Evolutionary conservation across 2,329 filamentous ascomycete genomes (phyloP).

Genomic region (Byssochlamys sp.): DNA sequence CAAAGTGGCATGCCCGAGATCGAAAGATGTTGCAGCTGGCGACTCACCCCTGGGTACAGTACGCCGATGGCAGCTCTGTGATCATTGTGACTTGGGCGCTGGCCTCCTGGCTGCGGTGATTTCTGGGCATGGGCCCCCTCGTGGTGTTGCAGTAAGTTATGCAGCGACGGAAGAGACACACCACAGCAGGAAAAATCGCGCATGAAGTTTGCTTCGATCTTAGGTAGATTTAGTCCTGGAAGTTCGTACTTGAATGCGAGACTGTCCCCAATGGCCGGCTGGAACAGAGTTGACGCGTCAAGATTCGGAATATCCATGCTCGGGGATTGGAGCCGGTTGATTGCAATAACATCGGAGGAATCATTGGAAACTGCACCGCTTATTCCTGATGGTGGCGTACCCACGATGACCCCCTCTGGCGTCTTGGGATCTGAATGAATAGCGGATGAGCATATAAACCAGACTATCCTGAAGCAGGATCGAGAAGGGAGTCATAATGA

Average conservation of each 20-base stretch:
- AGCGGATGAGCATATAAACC: conserved; percentile 1
- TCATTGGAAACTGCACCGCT: background rate
- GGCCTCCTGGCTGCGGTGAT: conserved; percentile 38
- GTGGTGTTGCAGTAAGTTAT: conserved; percentile 91
- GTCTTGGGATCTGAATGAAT: conserved; percentile 8
- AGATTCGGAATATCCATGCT: no score
- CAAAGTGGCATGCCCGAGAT: no score
- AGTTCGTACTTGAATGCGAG: no score
- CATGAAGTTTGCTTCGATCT: conserved; percentile 96
- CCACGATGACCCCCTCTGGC: conserved; percentile 8
- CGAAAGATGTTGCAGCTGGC: no score
- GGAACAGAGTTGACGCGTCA: no score
- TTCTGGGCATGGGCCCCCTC: conserved; percentile 84
- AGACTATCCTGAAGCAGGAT: no score
- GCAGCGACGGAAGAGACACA: conserved; percentile 75
- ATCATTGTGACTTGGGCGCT: conserved; percentile 42
- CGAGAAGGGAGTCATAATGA: background rate
- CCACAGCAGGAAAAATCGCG: conserved; percentile 94
- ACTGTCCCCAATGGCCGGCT: no score
- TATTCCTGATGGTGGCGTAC: conserved; percentile 7
- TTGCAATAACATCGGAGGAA: background rate
- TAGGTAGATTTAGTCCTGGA: conserved; percentile 65
- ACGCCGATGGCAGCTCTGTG: conserved; percentile 38
- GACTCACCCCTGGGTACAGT: no score
- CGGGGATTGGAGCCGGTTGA: no score